phyloP scores from a whole-genome alignment of 768 basidiomycete species.

The Chalciporus sphaerocephalus region DNA sequence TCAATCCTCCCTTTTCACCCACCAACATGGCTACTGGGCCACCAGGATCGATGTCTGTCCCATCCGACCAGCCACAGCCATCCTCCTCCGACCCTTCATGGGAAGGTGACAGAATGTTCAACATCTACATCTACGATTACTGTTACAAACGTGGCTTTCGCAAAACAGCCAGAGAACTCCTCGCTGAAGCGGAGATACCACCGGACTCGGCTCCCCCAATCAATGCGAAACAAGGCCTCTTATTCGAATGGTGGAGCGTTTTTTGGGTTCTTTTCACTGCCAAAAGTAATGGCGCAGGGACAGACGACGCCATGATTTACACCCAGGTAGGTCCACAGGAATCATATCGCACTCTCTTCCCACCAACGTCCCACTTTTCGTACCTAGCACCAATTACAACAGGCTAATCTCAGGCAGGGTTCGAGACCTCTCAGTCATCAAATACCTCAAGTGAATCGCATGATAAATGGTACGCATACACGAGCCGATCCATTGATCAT shows the following conservation, averaged over 20 bases:
- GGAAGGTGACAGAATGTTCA: slow-evolving; percentile 90
- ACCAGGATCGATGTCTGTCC: slow-evolving; percentile 24
- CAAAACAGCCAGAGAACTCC: slow-evolving; percentile 67
- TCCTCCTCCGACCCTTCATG: slow-evolving; percentile 48
- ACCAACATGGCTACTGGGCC: slow-evolving; percentile 20
- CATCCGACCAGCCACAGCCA: slow-evolving; percentile 9
- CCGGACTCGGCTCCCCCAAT: slow-evolving; percentile 67
- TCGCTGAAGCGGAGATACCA: slow-evolving; percentile 62
- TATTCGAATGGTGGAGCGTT: slow-evolving; percentile 92
- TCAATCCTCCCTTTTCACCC: background rate
- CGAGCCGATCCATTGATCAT: slow-evolving; percentile 15
- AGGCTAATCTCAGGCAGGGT: slow-evolving; percentile 32
- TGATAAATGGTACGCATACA: slow-evolving; percentile 33
- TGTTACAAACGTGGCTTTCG: slow-evolving; percentile 74
- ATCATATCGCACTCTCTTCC: slow-evolving; percentile 1
- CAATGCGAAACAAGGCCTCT: slow-evolving; percentile 75
- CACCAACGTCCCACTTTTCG: slow-evolving; percentile 8
- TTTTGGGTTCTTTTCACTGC: slow-evolving; percentile 85
- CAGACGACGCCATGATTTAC: slow-evolving; percentile 72
- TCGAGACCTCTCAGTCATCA: slow-evolving; percentile 24
- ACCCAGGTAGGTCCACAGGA: slow-evolving; percentile 50
- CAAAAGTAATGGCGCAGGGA: slow-evolving; percentile 60
- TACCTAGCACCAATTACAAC: slow-evolving; percentile 36
- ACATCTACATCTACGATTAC: slow-evolving; percentile 86
- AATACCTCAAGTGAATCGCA: slow-evolving; percentile 25